These are phyloP conservation scores for Cotoneaster glaucophyllus DNA, from an alignment of 306 rosid species.

Conservation along the genomic window DNA sequence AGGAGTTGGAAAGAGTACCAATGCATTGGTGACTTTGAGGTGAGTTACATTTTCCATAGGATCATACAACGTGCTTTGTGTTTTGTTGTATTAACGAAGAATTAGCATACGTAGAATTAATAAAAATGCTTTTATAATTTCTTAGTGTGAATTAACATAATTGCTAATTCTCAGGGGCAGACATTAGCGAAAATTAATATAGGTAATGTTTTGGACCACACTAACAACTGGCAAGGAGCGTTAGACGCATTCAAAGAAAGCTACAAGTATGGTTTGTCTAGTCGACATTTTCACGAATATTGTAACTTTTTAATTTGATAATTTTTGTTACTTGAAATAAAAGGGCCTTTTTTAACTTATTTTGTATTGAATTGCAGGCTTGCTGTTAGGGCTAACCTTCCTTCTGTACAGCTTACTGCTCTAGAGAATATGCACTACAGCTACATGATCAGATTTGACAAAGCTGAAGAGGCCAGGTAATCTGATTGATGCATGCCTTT, in stretches of 20 bases:
- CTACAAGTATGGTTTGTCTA: slow-evolving; percentile 42
- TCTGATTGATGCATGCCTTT: slow-evolving; percentile 8
- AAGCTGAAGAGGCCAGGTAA: slow-evolving; percentile 78
- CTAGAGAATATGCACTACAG: slow-evolving; percentile 90
- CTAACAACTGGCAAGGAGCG: slow-evolving; percentile 48
- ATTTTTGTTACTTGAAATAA: too few species aligned
- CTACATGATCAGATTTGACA: slow-evolving; percentile 80
- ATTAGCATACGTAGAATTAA: neutral
- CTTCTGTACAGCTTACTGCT: slow-evolving; percentile 59
- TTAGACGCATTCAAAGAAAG: slow-evolving; percentile 58
- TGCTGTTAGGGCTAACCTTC: slow-evolving; percentile 62
- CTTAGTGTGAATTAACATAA: neutral
- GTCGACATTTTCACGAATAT: too few species aligned
- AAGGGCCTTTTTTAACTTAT: slow-evolving; percentile 17
- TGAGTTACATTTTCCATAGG: neutral
- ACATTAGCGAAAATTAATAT: slow-evolving; percentile 56
- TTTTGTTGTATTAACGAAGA: neutral
- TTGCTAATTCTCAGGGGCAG: slow-evolving; percentile 52
- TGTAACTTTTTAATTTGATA: too few species aligned
- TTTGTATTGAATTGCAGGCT: slow-evolving; percentile 47
- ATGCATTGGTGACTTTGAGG: slow-evolving; percentile 66
- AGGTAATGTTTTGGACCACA: slow-evolving; percentile 70
- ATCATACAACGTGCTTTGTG: neutral
- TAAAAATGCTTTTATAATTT: neutral
- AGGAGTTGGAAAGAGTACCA: slow-evolving; percentile 69